Percentiles rank a stretch among this genome's conserved stretches.
Evolutionary conservation across 345 rosid species (phyloP).

Genomic region (Triadica sebifera): DNA sequence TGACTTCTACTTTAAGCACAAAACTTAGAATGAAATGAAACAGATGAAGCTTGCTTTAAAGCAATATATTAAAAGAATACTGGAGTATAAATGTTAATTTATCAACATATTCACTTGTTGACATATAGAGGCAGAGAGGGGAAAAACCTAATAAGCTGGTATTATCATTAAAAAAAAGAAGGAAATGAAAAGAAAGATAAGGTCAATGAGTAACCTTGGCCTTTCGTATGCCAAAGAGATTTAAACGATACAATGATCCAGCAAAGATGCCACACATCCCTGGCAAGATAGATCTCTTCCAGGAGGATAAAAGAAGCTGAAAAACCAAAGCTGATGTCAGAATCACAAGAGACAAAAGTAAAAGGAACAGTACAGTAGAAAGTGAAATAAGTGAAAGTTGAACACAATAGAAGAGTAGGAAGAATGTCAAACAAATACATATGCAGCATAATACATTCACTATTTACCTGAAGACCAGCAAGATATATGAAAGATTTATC

Average conservation of each 20-base stretch:
- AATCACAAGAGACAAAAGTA: slow-evolving; percentile 2
- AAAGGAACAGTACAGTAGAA: neutral
- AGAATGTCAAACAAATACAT: too few relatives aligned
- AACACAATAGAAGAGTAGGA: neutral
- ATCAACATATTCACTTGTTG: neutral
- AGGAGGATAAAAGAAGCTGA: slow-evolving; percentile 90
- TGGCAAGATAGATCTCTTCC: slow-evolving; percentile 78
- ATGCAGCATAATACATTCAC: neutral
- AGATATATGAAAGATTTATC: slow-evolving; percentile 91
- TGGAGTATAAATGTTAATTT: neutral
- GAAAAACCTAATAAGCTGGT: neutral
- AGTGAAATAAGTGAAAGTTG: neutral
- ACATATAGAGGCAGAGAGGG: neutral
- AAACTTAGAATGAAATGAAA: neutral
- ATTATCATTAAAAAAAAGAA: neutral
- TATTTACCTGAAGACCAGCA: slow-evolving; percentile 87
- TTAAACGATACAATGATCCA: slow-evolving; percentile 81
- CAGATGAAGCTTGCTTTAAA: neutral
- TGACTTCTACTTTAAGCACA: neutral
- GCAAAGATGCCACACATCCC: slow-evolving; percentile 89
- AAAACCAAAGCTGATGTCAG: slow-evolving; percentile 27
- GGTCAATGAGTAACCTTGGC: too few relatives aligned
- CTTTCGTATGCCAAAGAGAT: slow-evolving; percentile 71
- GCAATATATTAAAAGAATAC: neutral
- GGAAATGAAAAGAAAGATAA: neutral